Base-by-base conservation (phyloP, 2,329 filamentous ascomycete species). In the Ciborinia camelliae region DNA sequence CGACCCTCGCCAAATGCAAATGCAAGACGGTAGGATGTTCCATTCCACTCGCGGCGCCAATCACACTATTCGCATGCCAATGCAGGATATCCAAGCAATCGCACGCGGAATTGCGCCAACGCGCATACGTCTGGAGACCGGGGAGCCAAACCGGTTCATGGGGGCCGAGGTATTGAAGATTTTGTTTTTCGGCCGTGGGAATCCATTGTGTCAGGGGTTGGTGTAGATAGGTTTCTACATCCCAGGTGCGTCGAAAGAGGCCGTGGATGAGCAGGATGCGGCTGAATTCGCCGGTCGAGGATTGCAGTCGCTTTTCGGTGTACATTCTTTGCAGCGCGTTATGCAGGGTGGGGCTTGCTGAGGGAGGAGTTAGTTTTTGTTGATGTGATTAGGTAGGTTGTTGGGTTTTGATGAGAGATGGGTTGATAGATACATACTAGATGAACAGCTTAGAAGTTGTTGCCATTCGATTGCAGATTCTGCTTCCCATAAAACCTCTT, bases 241-340 rank as follows among this genome's bases (percentile, higher is more conserved):
- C 79, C 78, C 80, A 81, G 58, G 79, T 79, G 47, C 80, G 76
- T 32, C 78, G 78, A 63, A 81, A 83, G 10, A 84, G 75, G 6
- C 80, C 81, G 69, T 82, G 81, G 30, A 84, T 77, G 23, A 82
- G 75, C 10, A 84, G 72, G 30, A 80, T 76, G 14, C 81, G 77
- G 41, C 79, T 79, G 65, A 84, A 81, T 50, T 84, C 81, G 23
- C 81, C 80, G 41, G 79, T 77, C 20, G 75, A 75, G 0, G 75
- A 69, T 12, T 79, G 74, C 8, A 83, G 70, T 43, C 72, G 74
- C 69, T 83, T 84, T 67, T 82, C 80, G 28, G 81, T 76, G 68
- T 82, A 84, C 3, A 82, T 68, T 4, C 76, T 75, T 58, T 82
- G 77, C 15, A 81, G 73, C 1, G 80, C 79, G 52, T 76, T 72